Evolutionary conservation across 495 filamentous ascomycete genomes (phyloP).

Genomic region (Cairneyella variabilis): DNA sequence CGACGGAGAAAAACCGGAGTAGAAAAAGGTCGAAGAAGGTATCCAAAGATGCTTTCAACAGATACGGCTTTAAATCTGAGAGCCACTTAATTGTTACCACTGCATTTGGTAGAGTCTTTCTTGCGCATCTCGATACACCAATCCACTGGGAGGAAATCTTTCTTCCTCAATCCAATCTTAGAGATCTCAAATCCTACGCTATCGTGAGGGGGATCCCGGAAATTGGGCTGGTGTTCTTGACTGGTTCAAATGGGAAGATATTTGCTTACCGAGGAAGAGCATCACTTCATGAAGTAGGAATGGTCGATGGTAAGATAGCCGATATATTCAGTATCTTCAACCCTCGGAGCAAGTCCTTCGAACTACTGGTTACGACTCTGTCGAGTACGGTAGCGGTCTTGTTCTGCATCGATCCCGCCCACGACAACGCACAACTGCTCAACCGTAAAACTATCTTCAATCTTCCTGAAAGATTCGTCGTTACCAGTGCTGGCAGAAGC

Average conservation of each 20-base stretch:
- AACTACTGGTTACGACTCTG: slow-evolving; percentile 22
- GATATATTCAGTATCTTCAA: slow-evolving; percentile 21
- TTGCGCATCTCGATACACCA: slow-evolving; percentile 35
- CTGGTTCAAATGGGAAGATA: slow-evolving; percentile 48
- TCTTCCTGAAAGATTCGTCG: slow-evolving; percentile 18
- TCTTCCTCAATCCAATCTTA: slow-evolving; percentile 27
- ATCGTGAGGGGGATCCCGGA: slow-evolving; percentile 33
- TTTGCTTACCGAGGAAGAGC: slow-evolving; percentile 39
- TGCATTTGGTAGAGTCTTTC: slow-evolving; percentile 54
- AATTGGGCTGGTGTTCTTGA: slow-evolving; percentile 42
- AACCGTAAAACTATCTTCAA: neutral
- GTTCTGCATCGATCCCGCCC: slow-evolving; percentile 22
- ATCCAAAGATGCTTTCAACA: slow-evolving; percentile 49
- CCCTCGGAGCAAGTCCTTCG: neutral
- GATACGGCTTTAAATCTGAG: slow-evolving; percentile 61
- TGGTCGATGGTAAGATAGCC: slow-evolving; percentile 44
- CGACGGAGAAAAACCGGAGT: slow-evolving; percentile 2
- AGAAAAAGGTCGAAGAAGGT: slow-evolving; percentile 22
- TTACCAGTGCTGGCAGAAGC: slow-evolving; percentile 23
- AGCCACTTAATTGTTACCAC: slow-evolving; percentile 56
- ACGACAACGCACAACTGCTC: neutral
- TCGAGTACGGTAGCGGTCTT: slow-evolving; percentile 18
- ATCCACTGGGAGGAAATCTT: slow-evolving; percentile 37
- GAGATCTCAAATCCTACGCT: slow-evolving; percentile 40
- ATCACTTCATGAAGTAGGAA: slow-evolving; percentile 18